phyloP scores from a whole-genome alignment of 805 yeast species.

The Candida chilensis region DNA sequence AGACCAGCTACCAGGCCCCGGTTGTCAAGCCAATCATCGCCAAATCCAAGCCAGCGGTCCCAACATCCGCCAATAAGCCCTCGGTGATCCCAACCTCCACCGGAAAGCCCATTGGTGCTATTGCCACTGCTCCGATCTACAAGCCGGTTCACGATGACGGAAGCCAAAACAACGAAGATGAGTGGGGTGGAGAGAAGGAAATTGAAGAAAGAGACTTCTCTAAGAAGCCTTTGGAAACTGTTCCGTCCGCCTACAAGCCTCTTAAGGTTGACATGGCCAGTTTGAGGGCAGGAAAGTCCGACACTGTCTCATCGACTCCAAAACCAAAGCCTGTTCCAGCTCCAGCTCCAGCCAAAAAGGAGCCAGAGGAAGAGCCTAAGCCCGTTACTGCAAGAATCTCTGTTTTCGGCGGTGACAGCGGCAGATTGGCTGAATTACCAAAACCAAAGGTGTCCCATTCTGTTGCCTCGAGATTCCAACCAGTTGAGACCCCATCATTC shows the following conservation, averaged over 20 bases:
- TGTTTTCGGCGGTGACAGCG: conserved; percentile 19
- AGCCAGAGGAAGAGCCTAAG: conserved; percentile 13
- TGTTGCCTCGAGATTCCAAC: conserved; percentile 39
- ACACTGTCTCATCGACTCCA: conserved; percentile 34
- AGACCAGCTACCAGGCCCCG: conserved; percentile 14
- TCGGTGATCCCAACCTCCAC: conserved; percentile 23
- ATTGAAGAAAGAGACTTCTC: conserved; percentile 44
- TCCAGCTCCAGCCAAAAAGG: conserved; percentile 4
- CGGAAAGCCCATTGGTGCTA: conserved; percentile 27
- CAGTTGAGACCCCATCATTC: conserved; percentile 23
- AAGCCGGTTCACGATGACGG: conserved; percentile 9
- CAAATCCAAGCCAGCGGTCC: conserved; percentile 15
- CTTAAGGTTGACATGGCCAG: conserved; percentile 52
- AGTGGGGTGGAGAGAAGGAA: conserved; percentile 65
- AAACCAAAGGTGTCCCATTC: conserved; percentile 46
- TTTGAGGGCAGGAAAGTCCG: conserved; percentile 39
- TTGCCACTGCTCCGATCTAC: conserved; percentile 17
- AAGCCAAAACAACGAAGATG: conserved; percentile 34
- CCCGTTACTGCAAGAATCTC: conserved; percentile 9
- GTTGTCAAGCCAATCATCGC: conserved; percentile 14
- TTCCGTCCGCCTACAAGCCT: conserved; percentile 59
- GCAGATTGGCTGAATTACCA: conserved; percentile 52
- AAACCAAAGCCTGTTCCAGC: conserved; percentile 10
- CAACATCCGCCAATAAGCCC: conserved; percentile 8
- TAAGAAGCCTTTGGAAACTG: conserved; percentile 38